These are phyloP conservation scores for Cairneyella variabilis DNA, from an alignment of 495 filamentous ascomycete species.

Conservation along the genomic window DNA sequence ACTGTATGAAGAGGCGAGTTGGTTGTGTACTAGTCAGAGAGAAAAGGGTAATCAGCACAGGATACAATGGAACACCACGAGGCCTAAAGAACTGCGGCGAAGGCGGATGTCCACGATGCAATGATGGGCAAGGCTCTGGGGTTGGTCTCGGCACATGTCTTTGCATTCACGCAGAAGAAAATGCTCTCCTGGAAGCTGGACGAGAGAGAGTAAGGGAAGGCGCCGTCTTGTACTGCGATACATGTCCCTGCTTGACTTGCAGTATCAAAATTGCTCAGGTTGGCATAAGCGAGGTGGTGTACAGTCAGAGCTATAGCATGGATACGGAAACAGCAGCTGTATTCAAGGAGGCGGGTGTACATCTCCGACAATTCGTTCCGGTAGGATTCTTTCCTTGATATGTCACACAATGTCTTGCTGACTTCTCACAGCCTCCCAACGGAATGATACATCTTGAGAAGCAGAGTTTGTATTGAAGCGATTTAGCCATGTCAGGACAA, in stretches of 20 bases:
- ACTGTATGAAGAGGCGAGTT: constrained; percentile 97
- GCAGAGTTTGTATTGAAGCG: constrained; percentile 11
- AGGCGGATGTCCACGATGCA: constrained; percentile 89
- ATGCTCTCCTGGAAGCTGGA: constrained; percentile 90
- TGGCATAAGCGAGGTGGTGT: constrained; percentile 92
- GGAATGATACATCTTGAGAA: constrained; percentile 51
- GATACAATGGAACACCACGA: constrained; percentile 96
- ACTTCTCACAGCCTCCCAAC: constrained; percentile 41
- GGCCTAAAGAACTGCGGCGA: constrained; percentile 86
- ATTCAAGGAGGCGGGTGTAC: constrained; percentile 70
- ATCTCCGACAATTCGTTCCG: constrained; percentile 75
- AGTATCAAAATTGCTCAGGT: constrained; percentile 97
- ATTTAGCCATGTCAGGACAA: too few species aligned
- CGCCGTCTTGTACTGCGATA: constrained; percentile 88
- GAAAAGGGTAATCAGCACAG: constrained; percentile 84
- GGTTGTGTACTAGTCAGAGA: constrained; percentile 92
- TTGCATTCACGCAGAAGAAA: constrained; percentile 96
- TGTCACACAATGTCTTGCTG: constrained; percentile 2
- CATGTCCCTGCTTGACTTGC: constrained; percentile 97
- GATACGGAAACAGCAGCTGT: constrained; percentile 80
- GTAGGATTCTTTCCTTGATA: constrained; percentile 44
- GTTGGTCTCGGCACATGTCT: constrained; percentile 77
- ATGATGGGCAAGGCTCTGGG: constrained; percentile 65
- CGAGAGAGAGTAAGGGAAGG: constrained; percentile 75
- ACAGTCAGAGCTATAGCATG: constrained; percentile 90